These are phyloP conservation scores for Kluyveromyces sp. DNA, from an alignment of 1,139 yeast genomes.

Conservation along the genomic window DNA sequence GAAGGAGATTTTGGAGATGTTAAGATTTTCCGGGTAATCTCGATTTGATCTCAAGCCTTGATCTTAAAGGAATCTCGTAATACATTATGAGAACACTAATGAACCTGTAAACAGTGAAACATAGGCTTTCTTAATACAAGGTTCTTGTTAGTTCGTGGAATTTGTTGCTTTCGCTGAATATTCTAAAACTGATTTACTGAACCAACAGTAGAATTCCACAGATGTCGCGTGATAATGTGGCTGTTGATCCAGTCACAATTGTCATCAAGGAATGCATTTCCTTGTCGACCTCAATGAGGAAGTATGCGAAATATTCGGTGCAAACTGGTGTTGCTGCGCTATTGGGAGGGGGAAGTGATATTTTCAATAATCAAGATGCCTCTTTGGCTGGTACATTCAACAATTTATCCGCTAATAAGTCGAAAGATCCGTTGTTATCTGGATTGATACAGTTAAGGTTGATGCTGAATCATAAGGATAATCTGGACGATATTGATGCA, in stretches of 20 bases:
- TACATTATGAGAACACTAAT: no score
- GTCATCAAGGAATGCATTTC: conserved; percentile 84
- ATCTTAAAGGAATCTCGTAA: no score
- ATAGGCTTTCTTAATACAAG: no score
- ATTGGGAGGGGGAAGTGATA: conserved; percentile 49
- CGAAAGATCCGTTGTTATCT: conserved; percentile 62
- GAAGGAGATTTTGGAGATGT: no score
- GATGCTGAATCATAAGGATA: conserved; percentile 53
- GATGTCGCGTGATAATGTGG: conserved; percentile 16
- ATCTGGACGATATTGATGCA: conserved; percentile 56
- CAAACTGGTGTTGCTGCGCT: conserved; percentile 88
- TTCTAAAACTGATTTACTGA: no score
- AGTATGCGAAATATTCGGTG: conserved; percentile 64
- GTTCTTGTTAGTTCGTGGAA: no score
- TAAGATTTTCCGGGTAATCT: no score
- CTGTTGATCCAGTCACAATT: conserved; percentile 72
- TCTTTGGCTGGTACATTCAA: conserved; percentile 28
- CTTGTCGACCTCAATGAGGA: conserved; percentile 86
- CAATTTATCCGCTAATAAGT: conserved; percentile 20
- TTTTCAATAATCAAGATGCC: conserved; percentile 37
- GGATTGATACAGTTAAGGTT: conserved; percentile 75
- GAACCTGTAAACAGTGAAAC: no score
- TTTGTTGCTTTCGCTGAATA: no score
- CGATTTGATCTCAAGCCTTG: no score
- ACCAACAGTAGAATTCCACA: no score